Evolutionary conservation across 2,329 filamentous ascomycete species (phyloP).

Genomic region (Coniochaeta hoffmannii): DNA sequence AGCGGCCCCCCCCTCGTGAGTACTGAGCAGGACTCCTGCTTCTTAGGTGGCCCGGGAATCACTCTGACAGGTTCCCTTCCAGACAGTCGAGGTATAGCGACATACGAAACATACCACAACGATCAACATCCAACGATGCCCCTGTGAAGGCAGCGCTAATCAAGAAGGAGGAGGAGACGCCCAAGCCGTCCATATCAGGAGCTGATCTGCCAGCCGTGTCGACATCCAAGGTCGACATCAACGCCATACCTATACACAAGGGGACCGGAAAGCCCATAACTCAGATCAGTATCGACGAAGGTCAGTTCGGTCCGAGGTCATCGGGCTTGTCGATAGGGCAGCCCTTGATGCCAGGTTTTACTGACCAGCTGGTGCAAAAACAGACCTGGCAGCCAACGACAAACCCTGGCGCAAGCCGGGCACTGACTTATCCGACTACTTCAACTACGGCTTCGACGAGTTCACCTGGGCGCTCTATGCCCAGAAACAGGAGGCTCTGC

Average conservation of each 20-base stretch:
- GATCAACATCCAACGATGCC: constrained; percentile 45
- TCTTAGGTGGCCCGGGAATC: neutral
- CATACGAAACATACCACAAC: constrained; percentile 57
- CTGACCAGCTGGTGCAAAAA: neutral
- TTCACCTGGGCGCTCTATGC: constrained; percentile 97
- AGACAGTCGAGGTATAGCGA: constrained; percentile 58
- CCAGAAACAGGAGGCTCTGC: constrained; percentile 74
- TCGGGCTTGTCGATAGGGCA: neutral
- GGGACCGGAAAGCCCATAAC: constrained; percentile 74
- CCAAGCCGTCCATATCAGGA: constrained; percentile 7
- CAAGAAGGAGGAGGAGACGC: constrained; percentile 40
- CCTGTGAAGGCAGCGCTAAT: constrained; percentile 34
- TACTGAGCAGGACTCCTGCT: constrained; percentile 5
- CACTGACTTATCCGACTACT: constrained; percentile 92
- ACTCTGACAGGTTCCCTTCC: constrained; percentile 2
- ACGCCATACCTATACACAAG: constrained; percentile 73
- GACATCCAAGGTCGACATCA: constrained; percentile 78
- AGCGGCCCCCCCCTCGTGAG: constrained; percentile 51
- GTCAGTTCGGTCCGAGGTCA: constrained; percentile 21
- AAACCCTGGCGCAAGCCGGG: constrained; percentile 95
- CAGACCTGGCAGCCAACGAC: constrained; percentile 67
- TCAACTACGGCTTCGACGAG: constrained; percentile 98
- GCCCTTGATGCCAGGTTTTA: no score
- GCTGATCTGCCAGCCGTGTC: constrained; percentile 50
- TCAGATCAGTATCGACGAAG: constrained; percentile 66